Evolutionary conservation across 495 filamentous ascomycete species (phyloP).

Genomic region (Neurospora sp.): DNA sequence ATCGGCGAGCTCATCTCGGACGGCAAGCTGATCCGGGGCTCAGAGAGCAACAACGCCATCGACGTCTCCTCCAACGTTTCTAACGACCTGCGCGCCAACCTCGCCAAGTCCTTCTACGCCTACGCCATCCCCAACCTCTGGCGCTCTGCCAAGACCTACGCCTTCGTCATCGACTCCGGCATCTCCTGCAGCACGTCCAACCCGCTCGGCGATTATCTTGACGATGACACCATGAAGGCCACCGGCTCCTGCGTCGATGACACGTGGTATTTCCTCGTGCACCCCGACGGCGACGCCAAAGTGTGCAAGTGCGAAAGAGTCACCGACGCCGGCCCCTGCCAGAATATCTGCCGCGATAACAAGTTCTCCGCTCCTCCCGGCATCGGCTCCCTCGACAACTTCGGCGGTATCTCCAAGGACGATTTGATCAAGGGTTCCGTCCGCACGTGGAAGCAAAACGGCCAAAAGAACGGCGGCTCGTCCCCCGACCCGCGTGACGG

Average conservation of each 20-base stretch:
- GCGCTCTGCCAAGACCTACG: slow-evolving; percentile 9
- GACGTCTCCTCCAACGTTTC: background rate
- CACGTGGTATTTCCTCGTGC: slow-evolving; percentile 22
- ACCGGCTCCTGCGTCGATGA: slow-evolving; percentile 16
- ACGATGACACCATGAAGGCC: slow-evolving; percentile 5
- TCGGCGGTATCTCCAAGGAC: slow-evolving; percentile 13
- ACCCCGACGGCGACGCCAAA: slow-evolving; percentile 7
- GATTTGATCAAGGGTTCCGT: slow-evolving; percentile 22
- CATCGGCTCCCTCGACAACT: slow-evolving; percentile 12
- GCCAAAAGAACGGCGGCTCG: slow-evolving; percentile 17
- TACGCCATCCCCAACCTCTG: slow-evolving; percentile 26
- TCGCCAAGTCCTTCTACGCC: slow-evolving; percentile 18
- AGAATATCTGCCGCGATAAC: slow-evolving; percentile 6
- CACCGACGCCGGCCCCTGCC: background rate
- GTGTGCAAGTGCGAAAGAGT: background rate
- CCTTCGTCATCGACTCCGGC: slow-evolving; percentile 28
- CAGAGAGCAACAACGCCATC: background rate
- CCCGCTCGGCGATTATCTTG: slow-evolving; percentile 14
- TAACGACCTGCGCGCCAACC: background rate
- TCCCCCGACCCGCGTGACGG: slow-evolving; percentile 11
- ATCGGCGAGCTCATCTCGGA: slow-evolving; percentile 13
- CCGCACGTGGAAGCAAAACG: slow-evolving; percentile 19
- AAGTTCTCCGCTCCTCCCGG: slow-evolving; percentile 15
- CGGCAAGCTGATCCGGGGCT: slow-evolving; percentile 21
- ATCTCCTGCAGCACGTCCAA: slow-evolving; percentile 12